A percentile compares a stretch with the other conserved stretches of the same genome.
Conservation (phyloP, 495 filamentous ascomycete genomes). For the Diplogelasinospora grovesii region DNA sequence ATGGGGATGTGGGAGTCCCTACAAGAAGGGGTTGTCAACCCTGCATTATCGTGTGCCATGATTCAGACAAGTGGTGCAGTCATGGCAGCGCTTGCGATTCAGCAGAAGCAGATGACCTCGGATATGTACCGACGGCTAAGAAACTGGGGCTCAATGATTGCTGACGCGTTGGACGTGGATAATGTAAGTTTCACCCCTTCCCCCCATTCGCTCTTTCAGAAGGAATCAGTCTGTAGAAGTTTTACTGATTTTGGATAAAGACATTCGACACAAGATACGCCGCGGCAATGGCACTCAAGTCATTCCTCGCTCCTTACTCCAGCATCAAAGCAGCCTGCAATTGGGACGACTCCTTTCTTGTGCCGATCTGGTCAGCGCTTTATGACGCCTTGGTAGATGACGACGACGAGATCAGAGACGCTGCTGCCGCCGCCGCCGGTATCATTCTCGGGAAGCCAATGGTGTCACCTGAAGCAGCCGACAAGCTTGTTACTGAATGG, state of each 20-base stretch:
- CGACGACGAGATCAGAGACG: slow-evolving; percentile 75
- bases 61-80: slow-evolving; percentile 38
- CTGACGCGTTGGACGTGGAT: slow-evolving; percentile 32
- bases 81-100: slow-evolving; percentile 23
- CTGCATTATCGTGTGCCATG: slow-evolving; percentile 37
- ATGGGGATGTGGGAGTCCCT: slow-evolving; percentile 25
- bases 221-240: too few relatives aligned
- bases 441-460: slow-evolving; percentile 29
- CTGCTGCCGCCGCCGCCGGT: slow-evolving; percentile 47
- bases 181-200: slow-evolving; percentile 28
- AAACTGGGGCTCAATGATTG: slow-evolving; percentile 40
- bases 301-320: slow-evolving; percentile 24
- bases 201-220: neutral
- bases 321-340: neutral
- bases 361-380: slow-evolving; percentile 41
- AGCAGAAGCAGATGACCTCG: neutral
- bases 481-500: slow-evolving; percentile 30
- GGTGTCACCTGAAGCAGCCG: slow-evolving; percentile 35
- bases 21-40: slow-evolving; percentile 30
- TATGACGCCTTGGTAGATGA: slow-evolving; percentile 70
- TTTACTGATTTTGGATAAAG: too few relatives aligned
- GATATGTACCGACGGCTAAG: slow-evolving; percentile 21
- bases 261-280: slow-evolving; percentile 60
- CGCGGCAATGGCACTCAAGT: slow-evolving; percentile 36
- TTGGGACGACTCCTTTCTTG: slow-evolving; percentile 22